A percentile compares a stretch with the other conserved stretches of the same genome.
Evolutionary conservation across 1,284 basidiomycete species (phyloP).

Genomic region (Volvariella surrecta): DNA sequence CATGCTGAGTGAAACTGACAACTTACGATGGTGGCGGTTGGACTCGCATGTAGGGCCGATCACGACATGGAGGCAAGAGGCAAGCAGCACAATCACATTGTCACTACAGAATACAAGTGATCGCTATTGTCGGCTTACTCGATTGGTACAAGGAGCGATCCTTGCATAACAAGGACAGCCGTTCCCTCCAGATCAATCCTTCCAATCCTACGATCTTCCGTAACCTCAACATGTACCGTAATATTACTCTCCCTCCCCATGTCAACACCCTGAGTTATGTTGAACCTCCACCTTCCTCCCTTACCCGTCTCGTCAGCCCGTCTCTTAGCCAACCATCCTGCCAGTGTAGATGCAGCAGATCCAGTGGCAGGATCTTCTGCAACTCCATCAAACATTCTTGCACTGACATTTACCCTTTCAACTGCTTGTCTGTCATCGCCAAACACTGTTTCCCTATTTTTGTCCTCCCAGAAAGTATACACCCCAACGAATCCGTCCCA

Average conservation of each 20-base stretch:
- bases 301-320: constrained; percentile 14
- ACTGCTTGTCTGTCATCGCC: constrained; percentile 13
- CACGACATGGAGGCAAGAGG: too few species aligned
- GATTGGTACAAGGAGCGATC: constrained; percentile 10
- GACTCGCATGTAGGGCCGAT: too few species aligned
- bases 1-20: too few species aligned
- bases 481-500: constrained; percentile 27
- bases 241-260: constrained; percentile 36
- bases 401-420: constrained; percentile 20
- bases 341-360: constrained; percentile 33
- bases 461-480: constrained; percentile 23
- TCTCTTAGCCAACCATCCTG: constrained; percentile 26
- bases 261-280: constrained; percentile 34
- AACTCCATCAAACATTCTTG: constrained; percentile 30
- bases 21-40: too few species aligned
- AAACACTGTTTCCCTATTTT: constrained; percentile 7
- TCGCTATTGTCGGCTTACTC: too few species aligned
- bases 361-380: constrained; percentile 39
- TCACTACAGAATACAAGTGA: too few species aligned
- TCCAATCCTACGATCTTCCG: constrained; percentile 19
- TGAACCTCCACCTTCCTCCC: constrained; percentile 23
- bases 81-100: too few species aligned
- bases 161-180: constrained; percentile 31
- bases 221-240: constrained; percentile 25
- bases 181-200: constrained; percentile 26